Conservation (phyloP, 768 basidiomycete genomes). For the Coprinellus aureogranulatus region DNA sequence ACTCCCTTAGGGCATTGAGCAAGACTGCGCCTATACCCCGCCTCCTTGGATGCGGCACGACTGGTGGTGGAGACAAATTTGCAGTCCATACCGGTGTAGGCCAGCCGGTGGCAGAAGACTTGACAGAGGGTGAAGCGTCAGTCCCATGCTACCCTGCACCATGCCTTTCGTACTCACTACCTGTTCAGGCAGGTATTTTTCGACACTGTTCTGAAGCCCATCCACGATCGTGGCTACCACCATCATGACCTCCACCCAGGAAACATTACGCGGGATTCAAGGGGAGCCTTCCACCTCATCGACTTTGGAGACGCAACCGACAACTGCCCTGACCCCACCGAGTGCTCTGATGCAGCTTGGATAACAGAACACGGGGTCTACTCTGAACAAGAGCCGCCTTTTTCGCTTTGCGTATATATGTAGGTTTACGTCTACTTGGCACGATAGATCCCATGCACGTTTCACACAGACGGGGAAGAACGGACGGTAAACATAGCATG, state of each 20-base stretch:
- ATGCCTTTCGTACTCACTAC: neutral
- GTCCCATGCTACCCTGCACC: neutral
- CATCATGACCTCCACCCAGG: neutral
- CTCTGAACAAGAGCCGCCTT: too few species aligned
- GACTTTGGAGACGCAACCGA: neutral
- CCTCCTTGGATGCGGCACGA: neutral
- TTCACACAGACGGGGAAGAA: too few species aligned
- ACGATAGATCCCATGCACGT: too few species aligned
- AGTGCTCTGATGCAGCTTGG: neutral
- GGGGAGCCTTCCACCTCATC: neutral
- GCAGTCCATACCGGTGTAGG: neutral
- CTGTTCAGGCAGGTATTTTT: neutral
- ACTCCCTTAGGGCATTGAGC: neutral
- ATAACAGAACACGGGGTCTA: neutral
- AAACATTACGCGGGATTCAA: neutral
- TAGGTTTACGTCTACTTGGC: too few species aligned
- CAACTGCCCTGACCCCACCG: neutral
- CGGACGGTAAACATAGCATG: too few species aligned
- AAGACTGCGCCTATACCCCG: neutral
- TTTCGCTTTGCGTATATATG: too few species aligned
- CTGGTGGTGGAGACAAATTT: neutral
- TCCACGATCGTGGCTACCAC: neutral
- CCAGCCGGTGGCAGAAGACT: neutral
- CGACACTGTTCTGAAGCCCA: neutral
- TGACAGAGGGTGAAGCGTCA: neutral